These are phyloP conservation scores for Heliocybe sulcata DNA, from an alignment of 1,284 basidiomycete genomes.

Conservation along the genomic window DNA sequence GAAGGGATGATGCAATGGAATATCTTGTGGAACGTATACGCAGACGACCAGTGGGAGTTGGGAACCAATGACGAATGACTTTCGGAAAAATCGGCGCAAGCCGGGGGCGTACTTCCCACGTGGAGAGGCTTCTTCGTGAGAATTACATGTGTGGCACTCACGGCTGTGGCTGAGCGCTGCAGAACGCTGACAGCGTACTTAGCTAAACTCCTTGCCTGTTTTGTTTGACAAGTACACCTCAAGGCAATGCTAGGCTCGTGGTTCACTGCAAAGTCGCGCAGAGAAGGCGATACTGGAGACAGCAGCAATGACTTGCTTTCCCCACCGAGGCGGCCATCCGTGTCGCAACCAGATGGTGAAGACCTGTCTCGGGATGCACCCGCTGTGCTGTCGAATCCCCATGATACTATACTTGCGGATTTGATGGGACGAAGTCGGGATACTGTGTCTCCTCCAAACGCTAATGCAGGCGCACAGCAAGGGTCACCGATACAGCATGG, in stretches of 20 bases:
- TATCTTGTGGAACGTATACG: too few species aligned
- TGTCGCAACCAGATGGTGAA: background rate
- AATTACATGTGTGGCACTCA: too few species aligned
- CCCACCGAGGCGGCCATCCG: background rate
- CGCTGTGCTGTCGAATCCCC: conserved; percentile 42
- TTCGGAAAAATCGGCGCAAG: too few species aligned
- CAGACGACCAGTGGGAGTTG: too few species aligned
- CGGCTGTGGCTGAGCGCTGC: too few species aligned
- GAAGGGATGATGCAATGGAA: background rate
- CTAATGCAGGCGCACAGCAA: conserved; percentile 8
- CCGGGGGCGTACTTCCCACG: too few species aligned
- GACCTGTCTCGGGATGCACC: conserved; percentile 12
- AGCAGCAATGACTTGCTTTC: background rate
- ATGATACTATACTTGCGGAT: conserved; percentile 50
- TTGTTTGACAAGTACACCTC: background rate
- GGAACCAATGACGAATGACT: background rate
- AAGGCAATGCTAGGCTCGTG: background rate
- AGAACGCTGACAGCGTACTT: too few species aligned
- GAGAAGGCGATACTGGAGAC: background rate
- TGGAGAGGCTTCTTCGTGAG: background rate
- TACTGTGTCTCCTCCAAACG: conserved; percentile 7
- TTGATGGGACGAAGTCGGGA: conserved; percentile 27
- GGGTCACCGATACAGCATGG: conserved; percentile 8
- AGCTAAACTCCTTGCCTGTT: background rate
- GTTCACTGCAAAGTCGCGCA: background rate